These are phyloP conservation scores for Pyrenophora tritici-repentis DNA, from an alignment of 2,329 filamentous ascomycete species.

Conservation along the genomic window DNA sequence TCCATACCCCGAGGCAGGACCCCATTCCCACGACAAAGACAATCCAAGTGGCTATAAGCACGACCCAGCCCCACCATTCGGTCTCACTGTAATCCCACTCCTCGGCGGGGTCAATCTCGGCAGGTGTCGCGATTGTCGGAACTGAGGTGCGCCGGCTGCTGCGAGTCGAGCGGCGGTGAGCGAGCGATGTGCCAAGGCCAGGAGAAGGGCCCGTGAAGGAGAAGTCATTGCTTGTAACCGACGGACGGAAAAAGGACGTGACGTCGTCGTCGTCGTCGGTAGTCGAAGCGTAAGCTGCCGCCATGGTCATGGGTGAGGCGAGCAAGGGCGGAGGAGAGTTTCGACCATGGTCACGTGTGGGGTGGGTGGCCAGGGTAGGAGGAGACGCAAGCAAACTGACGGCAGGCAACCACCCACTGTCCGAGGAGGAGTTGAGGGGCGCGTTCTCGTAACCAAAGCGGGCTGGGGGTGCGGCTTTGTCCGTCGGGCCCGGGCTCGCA, in stretches of 20 bases:
- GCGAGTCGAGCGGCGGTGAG: constrained; percentile 40
- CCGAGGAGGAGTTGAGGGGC: constrained; percentile 42
- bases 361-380: constrained; percentile 9
- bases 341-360: constrained; percentile 8
- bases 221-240: constrained; percentile 50
- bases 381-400: constrained; percentile 22
- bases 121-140: constrained; percentile 29
- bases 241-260: constrained; percentile 62
- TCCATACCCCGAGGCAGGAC: constrained; percentile 92
- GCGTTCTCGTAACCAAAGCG: constrained; percentile 49
- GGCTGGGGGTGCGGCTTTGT: constrained; percentile 28
- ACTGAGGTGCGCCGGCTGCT: constrained; percentile 31
- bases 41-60: constrained; percentile 87
- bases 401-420: constrained; percentile 32
- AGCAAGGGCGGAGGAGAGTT: constrained; percentile 44
- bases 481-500: constrained; percentile 21
- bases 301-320: constrained; percentile 53
- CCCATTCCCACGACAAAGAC: constrained; percentile 98
- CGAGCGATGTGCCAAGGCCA: constrained; percentile 27
- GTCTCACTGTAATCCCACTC: constrained; percentile 94
- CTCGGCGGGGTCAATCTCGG: constrained; percentile 47
- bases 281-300: constrained; percentile 69
- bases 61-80: constrained; percentile 97
- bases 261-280: constrained; percentile 87
- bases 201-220: constrained; percentile 36